These are phyloP conservation scores for Bryoglossum gracile DNA, from an alignment of 495 filamentous ascomycete genomes.

Conservation along the genomic window DNA sequence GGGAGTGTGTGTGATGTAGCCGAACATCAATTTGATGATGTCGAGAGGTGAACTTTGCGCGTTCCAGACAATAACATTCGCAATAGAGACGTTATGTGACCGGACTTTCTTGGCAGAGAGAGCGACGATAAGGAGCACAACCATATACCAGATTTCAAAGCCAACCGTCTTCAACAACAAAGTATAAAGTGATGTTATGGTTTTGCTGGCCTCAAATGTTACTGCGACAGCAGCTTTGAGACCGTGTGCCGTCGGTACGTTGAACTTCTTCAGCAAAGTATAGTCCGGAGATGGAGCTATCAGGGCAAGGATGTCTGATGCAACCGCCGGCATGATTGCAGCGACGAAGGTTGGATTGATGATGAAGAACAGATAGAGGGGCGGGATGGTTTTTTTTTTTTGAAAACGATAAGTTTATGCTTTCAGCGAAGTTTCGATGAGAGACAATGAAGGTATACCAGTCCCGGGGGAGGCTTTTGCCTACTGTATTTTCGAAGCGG, in stretches of 20 bases:
- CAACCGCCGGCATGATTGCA: not conserved
- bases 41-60: constrained; percentile 9
- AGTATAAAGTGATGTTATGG: constrained; percentile 18
- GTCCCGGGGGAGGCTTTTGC: too few species aligned
- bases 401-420: too few species aligned
- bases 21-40: constrained; percentile 7
- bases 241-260: constrained; percentile 9
- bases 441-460: too few species aligned
- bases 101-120: constrained; percentile 6
- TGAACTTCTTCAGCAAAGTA: constrained; percentile 7
- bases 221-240: constrained; percentile 9
- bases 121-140: constrained; percentile 16
- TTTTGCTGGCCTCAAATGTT: constrained; percentile 3
- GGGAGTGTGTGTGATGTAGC: constrained; percentile 2
- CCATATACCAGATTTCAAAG: constrained; percentile 14
- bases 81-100: constrained; percentile 13
- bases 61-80: constrained; percentile 21
- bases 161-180: constrained; percentile 17
- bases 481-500: too few species aligned
- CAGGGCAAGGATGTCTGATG: not conserved
- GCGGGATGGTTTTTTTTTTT: too few species aligned
- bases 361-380: too few species aligned
- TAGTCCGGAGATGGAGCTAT: constrained; percentile 4
- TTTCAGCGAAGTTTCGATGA: too few species aligned
- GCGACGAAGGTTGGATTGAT: not conserved